Conservation (phyloP, 1,284 basidiomycete genomes). For the Tetrapyrgos nigripes region DNA sequence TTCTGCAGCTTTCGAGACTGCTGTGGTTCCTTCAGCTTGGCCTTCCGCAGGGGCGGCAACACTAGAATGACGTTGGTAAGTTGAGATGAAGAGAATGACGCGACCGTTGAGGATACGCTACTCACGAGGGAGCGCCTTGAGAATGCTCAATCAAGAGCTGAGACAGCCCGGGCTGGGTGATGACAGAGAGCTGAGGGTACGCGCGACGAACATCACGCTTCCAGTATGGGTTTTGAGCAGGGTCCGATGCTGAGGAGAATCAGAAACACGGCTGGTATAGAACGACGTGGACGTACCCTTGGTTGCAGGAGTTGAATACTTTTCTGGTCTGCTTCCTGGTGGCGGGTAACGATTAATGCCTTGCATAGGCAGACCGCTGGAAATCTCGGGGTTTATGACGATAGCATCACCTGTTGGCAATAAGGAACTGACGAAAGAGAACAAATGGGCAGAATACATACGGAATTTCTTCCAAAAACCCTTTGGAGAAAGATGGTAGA, state of each 20-base stretch:
- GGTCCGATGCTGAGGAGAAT: slow-evolving; percentile 69
- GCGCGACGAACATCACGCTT: slow-evolving; percentile 93
- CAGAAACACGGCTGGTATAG: slow-evolving; percentile 13
- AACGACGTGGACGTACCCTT: slow-evolving; percentile 69
- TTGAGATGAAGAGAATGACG: slow-evolving; percentile 1
- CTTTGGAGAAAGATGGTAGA: slow-evolving; percentile 87
- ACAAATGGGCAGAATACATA: slow-evolving; percentile 51
- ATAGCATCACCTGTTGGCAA: slow-evolving; percentile 67
- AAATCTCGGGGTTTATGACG: slow-evolving; percentile 90
- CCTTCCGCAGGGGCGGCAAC: slow-evolving; percentile 62
- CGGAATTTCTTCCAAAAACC: slow-evolving; percentile 97
- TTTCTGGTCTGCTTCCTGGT: slow-evolving; percentile 87
- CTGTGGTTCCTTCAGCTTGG: slow-evolving; percentile 44
- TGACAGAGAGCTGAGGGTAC: slow-evolving; percentile 87
- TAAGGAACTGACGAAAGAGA: neutral
- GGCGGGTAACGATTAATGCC: slow-evolving; percentile 81
- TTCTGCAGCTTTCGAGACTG: slow-evolving; percentile 53
- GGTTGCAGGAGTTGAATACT: slow-evolving; percentile 86
- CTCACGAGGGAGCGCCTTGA: slow-evolving; percentile 60
- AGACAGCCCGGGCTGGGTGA: slow-evolving; percentile 84
- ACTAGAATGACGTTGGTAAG: slow-evolving; percentile 39
- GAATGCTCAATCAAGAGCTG: slow-evolving; percentile 85
- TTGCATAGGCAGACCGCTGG: slow-evolving; percentile 87
- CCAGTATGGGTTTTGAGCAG: slow-evolving; percentile 89
- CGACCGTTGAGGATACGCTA: slow-evolving; percentile 21